A percentile compares a stretch with the other conserved stretches of the same genome.
phyloP scores from a whole-genome alignment of 352 stramenopile genomes.

The Pythium utonaiense region DNA sequence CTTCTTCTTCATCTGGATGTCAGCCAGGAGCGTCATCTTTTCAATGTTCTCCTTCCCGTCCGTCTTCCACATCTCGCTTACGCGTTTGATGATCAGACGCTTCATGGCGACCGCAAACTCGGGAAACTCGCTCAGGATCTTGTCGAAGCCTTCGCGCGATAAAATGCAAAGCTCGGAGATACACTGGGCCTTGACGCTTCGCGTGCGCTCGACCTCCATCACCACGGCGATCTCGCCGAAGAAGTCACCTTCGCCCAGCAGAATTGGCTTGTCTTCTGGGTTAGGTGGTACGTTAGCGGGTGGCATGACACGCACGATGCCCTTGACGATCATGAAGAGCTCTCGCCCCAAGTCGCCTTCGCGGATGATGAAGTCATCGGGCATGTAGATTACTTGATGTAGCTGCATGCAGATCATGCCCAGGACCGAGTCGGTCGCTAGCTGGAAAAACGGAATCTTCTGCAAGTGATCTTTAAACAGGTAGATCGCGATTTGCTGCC shows the following conservation, averaged over 20 bases:
- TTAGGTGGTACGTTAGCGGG: conserved; percentile 24
- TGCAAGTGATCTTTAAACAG: conserved; percentile 66
- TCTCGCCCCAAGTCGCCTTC: conserved; percentile 67
- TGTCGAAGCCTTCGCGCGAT: conserved; percentile 56
- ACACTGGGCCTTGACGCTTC: conserved; percentile 56
- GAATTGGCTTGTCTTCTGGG: conserved; percentile 35
- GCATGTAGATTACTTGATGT: conserved; percentile 64
- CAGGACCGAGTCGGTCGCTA: conserved; percentile 52
- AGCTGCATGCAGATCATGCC: conserved; percentile 75
- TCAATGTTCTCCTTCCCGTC: conserved; percentile 42
- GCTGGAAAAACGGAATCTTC: conserved; percentile 70
- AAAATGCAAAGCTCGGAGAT: conserved; percentile 67
- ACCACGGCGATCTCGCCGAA: conserved; percentile 66
- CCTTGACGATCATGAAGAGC: conserved; percentile 73
- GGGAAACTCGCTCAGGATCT: conserved; percentile 65
- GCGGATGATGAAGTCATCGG: conserved; percentile 56
- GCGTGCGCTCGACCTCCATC: conserved; percentile 64
- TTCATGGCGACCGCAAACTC: conserved; percentile 72
- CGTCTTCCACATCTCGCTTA: conserved; percentile 53
- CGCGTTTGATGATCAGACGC: conserved; percentile 64
- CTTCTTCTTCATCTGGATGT: conserved; percentile 62
- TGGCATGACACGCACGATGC: conserved; percentile 56
- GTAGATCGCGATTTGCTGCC: conserved; percentile 62
- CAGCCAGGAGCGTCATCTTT: conserved; percentile 60
- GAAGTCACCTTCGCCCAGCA: conserved; percentile 62